These are phyloP conservation scores for Fraxinus dipetala DNA, from an alignment of 305 asterid species.

Conservation along the genomic window DNA sequence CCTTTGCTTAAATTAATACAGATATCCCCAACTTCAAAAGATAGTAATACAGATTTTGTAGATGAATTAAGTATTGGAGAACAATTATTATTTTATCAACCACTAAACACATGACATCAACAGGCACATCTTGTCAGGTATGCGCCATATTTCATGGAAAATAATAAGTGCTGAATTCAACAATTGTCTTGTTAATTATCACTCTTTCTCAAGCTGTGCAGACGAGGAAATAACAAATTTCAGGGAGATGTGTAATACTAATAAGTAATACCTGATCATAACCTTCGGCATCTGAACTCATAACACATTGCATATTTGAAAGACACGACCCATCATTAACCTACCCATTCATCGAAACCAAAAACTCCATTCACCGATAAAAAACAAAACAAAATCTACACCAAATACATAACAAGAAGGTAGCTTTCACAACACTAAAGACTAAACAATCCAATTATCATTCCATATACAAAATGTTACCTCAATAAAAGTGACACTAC, in stretches of 20 bases:
- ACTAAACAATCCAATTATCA: not conserved
- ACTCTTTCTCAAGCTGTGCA: not conserved
- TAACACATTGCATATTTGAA: slow-evolving; percentile 91
- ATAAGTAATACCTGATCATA: slow-evolving; percentile 82
- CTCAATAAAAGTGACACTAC: slow-evolving; percentile 79
- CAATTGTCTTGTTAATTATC: not conserved
- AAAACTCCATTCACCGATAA: slow-evolving; percentile 20
- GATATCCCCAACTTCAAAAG: not conserved
- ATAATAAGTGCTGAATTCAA: not conserved
- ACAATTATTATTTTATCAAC: not conserved
- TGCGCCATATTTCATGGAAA: not conserved
- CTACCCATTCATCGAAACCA: slow-evolving; percentile 65
- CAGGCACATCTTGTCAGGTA: not conserved
- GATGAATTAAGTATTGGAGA: not conserved
- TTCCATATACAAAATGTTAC: slow-evolving; percentile 33
- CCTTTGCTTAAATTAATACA: not conserved
- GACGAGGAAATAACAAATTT: not conserved
- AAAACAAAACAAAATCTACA: slow-evolving; percentile 3
- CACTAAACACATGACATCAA: not conserved
- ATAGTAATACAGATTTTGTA: not conserved
- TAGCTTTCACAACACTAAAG: not conserved
- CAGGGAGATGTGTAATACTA: slow-evolving; percentile 24
- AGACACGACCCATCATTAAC: slow-evolving; percentile 98
- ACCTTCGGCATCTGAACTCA: slow-evolving; percentile 76
- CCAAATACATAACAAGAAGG: slow-evolving; percentile 10